A percentile compares a stretch with the other conserved stretches of the same genome.
Conservation (phyloP, 2,329 filamentous ascomycete genomes). For the Scytalidium sp. region DNA sequence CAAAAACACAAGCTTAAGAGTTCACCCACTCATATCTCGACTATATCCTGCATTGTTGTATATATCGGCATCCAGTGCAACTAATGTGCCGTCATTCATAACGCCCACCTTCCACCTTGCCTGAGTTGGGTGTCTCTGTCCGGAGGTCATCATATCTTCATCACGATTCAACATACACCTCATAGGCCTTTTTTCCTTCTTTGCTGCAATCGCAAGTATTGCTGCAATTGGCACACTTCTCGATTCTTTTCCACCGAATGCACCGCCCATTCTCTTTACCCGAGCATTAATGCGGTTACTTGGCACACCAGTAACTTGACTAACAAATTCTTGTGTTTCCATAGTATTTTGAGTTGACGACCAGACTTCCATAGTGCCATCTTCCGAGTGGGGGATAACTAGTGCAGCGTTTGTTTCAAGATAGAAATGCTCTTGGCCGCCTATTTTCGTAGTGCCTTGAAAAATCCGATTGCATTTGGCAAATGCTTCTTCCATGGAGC, state of each 20-base stretch:
- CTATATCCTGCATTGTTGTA: conserved; percentile 88
- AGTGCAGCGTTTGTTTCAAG: conserved; percentile 86
- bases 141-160: conserved; percentile 87
- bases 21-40: conserved; percentile 50
- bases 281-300: conserved; percentile 85
- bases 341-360: conserved; percentile 90
- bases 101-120: conserved; percentile 88
- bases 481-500: conserved; percentile 29
- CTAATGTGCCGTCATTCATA: conserved; percentile 83
- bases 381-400: conserved; percentile 81
- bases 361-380: conserved; percentile 91
- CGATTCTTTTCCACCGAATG: conserved; percentile 92
- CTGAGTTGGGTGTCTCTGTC: conserved; percentile 89
- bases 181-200: conserved; percentile 77
- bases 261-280: conserved; percentile 91
- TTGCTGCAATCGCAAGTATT: conserved; percentile 79
- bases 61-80: conserved; percentile 83
- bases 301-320: conserved; percentile 77
- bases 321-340: conserved; percentile 85
- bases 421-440: conserved; percentile 96
- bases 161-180: conserved; percentile 94
- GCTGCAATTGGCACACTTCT: conserved; percentile 79
- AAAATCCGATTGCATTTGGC: conserved; percentile 44
- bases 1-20: neutral
- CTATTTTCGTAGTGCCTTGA: conserved; percentile 76